Conservation (phyloP, 805 yeast species). For the Kluyveromyces aestuarii region DNA sequence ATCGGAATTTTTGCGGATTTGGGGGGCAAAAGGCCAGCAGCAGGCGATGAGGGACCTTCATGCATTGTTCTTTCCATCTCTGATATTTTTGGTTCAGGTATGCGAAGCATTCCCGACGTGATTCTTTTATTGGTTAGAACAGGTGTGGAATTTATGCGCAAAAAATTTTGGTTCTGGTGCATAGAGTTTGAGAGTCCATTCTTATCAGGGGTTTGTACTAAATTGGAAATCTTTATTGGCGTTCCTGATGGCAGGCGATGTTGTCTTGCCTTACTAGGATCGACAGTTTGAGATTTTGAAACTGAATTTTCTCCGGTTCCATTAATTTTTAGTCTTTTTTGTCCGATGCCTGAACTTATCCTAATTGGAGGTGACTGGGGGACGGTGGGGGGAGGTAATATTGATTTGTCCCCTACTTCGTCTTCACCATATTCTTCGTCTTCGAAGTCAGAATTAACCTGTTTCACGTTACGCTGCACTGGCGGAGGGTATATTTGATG, state of each 20-base stretch:
- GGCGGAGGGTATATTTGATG: slow-evolving; percentile 32
- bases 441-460: slow-evolving; percentile 20
- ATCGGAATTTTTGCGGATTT: slow-evolving; percentile 28
- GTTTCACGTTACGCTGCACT: slow-evolving; percentile 6
- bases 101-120: slow-evolving; percentile 36
- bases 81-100: slow-evolving; percentile 35
- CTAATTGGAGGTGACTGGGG: slow-evolving; percentile 32
- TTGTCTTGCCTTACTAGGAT: slow-evolving; percentile 30
- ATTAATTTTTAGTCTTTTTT: slow-evolving; percentile 23
- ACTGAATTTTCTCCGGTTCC: slow-evolving; percentile 28
- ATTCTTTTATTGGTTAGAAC: slow-evolving; percentile 26
- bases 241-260: slow-evolving; percentile 27
- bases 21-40: slow-evolving; percentile 24
- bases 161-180: slow-evolving; percentile 8
- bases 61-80: slow-evolving; percentile 32
- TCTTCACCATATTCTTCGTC: slow-evolving; percentile 23
- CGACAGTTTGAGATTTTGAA: slow-evolving; percentile 30
- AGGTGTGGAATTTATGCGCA: slow-evolving; percentile 9
- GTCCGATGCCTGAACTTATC: slow-evolving; percentile 28
- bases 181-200: slow-evolving; percentile 19
- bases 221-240: slow-evolving; percentile 14
- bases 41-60: slow-evolving; percentile 33
- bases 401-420: slow-evolving; percentile 25
- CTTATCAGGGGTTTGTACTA: slow-evolving; percentile 17
- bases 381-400: slow-evolving; percentile 30